Percentiles rank a stretch among this genome's conserved stretches.
Conservation (phyloP, 257 asterid species). For the Orobanche coerulescens region DNA sequence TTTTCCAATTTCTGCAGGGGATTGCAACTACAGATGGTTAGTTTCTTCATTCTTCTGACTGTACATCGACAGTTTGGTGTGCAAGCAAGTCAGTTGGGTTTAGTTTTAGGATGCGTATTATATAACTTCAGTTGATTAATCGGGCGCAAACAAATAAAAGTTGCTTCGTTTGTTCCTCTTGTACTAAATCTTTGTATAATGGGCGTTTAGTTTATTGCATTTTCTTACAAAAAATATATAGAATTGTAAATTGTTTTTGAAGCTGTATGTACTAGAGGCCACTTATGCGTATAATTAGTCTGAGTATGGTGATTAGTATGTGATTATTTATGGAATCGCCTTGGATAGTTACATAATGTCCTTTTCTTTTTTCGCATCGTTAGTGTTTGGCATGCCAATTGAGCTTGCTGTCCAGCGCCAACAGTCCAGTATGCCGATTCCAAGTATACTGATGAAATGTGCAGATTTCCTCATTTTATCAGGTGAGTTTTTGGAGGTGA, state of each 20-base stretch:
- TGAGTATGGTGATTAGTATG: neutral
- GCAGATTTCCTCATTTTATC: slow-evolving; percentile 82
- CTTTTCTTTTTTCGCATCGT: slow-evolving; percentile 12
- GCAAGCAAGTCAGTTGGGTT: neutral
- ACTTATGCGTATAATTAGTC: neutral
- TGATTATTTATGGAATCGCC: neutral
- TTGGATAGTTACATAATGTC: slow-evolving; percentile 2
- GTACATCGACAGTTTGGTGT: neutral
- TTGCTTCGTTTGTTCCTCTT: slow-evolving; percentile 8
- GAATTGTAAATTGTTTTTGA: neutral
- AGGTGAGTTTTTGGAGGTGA: slow-evolving; percentile 37
- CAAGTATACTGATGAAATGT: slow-evolving; percentile 61
- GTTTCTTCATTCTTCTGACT: slow-evolving; percentile 20
- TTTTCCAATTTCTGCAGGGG: slow-evolving; percentile 56
- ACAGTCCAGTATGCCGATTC: slow-evolving; percentile 59
- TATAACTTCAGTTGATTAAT: neutral
- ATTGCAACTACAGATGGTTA: slow-evolving; percentile 93
- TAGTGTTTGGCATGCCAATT: slow-evolving; percentile 84
- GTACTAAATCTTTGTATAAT: neutral
- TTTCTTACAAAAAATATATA: neutral
- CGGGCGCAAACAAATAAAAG: slow-evolving; percentile 10
- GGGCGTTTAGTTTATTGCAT: neutral
- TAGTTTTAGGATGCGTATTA: slow-evolving; percentile 1
- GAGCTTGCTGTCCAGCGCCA: slow-evolving; percentile 73
- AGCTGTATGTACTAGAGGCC: slow-evolving; percentile 7